phyloP scores from a whole-genome alignment of 1,284 basidiomycete genomes.

The Ceratobasidium sp. region DNA sequence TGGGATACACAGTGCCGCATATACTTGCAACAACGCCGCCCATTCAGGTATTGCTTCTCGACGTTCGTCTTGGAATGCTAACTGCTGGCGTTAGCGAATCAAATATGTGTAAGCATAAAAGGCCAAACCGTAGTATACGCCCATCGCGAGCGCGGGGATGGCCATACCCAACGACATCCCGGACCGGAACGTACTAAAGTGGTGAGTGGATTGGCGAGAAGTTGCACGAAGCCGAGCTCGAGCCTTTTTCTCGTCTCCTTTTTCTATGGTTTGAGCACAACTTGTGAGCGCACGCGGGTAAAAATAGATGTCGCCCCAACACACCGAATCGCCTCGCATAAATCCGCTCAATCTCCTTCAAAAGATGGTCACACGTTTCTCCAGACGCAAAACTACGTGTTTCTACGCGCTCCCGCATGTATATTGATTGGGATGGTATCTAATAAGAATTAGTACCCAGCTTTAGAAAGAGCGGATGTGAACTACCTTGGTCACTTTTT shows the following conservation, averaged over 20 bases:
- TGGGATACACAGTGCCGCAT: conserved; percentile 81
- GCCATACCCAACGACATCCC: conserved; percentile 84
- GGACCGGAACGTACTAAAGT: conserved; percentile 80
- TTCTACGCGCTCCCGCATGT: conserved; percentile 65
- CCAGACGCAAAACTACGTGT: conserved; percentile 73
- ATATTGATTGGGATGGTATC: conserved; percentile 55
- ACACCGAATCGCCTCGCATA: conserved; percentile 82
- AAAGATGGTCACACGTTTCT: conserved; percentile 72
- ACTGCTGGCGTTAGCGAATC: neutral
- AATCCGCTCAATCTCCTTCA: conserved; percentile 79
- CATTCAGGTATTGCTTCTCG: conserved; percentile 75
- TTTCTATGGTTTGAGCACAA: conserved; percentile 65
- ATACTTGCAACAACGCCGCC: conserved; percentile 83
- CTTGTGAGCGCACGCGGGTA: conserved; percentile 24
- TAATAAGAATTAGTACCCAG: conserved; percentile 45
- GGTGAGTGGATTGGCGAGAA: conserved; percentile 72
- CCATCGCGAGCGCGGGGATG: conserved; percentile 79
- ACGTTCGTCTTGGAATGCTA: conserved; percentile 74
- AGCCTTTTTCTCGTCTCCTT: conserved; percentile 87
- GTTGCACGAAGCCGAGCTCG: conserved; percentile 74
- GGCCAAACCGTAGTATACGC: conserved; percentile 73
- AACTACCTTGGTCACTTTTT: conserved; percentile 80
- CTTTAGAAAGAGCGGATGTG: neutral
- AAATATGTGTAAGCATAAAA: conserved; percentile 5
- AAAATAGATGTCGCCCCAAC: conserved; percentile 52